Evolutionary conservation across 192 early-diverging fungal genomes (phyloP), one percentile per base, ranked within the genome.

Genomic region (Phycomyces nitens): DNA sequence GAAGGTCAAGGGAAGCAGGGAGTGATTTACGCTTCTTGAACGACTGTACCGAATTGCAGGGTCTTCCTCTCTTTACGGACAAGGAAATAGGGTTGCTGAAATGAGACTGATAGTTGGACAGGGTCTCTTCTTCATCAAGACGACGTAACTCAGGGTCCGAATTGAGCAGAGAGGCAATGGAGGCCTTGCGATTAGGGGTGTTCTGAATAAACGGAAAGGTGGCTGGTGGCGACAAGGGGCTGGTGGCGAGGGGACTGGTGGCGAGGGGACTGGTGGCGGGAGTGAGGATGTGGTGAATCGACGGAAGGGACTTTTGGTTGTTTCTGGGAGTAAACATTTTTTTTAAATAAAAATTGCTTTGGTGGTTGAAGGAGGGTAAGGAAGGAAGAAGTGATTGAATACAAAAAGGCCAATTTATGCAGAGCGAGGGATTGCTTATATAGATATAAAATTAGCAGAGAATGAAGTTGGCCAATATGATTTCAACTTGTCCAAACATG

Each of bases 81-180:
- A 22, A 20, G 15, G 5, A 3, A 10, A 18, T 5, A 16, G 40
- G 15, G 21, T 40, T 22, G 22, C 51, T 47, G 34, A 56, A 69
- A 56, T 69, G 58, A 3, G 59, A 8, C 27, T 69, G 59, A n/a
- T 62, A 58, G 0, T 39, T 39, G 6, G 10, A 22, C 5, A 47
- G 14, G 3, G 15, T 24, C 29, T 67, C 65, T 44, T 60, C 57
- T 53, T 41, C 14, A 22, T 67, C 65, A 18, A 67, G 34, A 3
- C 38, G 61, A 14, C 53, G 50, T 26, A 59, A 23, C 18, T 71
- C 69, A 10, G 52, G 50, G 16, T 41, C 60, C 11, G 57, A 53
- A 27, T 71, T 71, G 41, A 71, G 42, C 4, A 71, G 21, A 1
- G 70, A 71, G 5, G 62, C 62, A 53, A 71, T 65, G 1, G 64